phyloP scores from a whole-genome alignment of 2,329 filamentous ascomycete species.

The Ascochyta viciae-villosae region DNA sequence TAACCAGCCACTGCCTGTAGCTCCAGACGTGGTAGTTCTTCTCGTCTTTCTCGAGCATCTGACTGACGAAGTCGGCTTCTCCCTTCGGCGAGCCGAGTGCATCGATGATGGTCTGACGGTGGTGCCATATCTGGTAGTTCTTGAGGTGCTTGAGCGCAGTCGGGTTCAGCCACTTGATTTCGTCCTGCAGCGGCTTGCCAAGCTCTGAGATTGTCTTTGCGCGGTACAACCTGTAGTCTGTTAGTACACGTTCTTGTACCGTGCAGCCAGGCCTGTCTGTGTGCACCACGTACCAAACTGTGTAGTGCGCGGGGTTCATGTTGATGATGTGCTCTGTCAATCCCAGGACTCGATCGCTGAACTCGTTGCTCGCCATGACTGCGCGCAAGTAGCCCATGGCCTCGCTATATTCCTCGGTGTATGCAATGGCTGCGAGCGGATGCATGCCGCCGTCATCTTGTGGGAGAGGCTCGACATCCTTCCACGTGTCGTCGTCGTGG shows the following conservation, averaged over 20 bases:
- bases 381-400: conserved; percentile 93
- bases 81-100: conserved; percentile 65
- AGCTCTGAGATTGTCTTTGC: conserved; percentile 77
- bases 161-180: conserved; percentile 85
- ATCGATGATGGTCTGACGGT: conserved; percentile 65
- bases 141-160: conserved; percentile 86
- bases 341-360: conserved; percentile 76
- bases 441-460: conserved; percentile 77
- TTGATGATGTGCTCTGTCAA: conserved; percentile 89
- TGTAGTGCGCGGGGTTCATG: conserved; percentile 97
- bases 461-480: conserved; percentile 81
- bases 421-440: conserved; percentile 91
- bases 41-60: conserved; percentile 83
- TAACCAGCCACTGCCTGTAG: conserved; percentile 83
- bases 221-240: conserved; percentile 74
- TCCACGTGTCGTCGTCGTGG: conserved; percentile 76
- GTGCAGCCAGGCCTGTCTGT: background rate
- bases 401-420: conserved; percentile 87
- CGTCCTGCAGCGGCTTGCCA: conserved; percentile 68
- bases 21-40: conserved; percentile 99
- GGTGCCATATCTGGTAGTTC: conserved; percentile 97
- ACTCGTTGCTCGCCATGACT: conserved; percentile 88
- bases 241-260: conserved; percentile 16
- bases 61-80: conserved; percentile 77
- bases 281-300: conserved; percentile 74